phyloP scores from a whole-genome alignment of 306 rosid species.

The Quercus agrifolia region DNA sequence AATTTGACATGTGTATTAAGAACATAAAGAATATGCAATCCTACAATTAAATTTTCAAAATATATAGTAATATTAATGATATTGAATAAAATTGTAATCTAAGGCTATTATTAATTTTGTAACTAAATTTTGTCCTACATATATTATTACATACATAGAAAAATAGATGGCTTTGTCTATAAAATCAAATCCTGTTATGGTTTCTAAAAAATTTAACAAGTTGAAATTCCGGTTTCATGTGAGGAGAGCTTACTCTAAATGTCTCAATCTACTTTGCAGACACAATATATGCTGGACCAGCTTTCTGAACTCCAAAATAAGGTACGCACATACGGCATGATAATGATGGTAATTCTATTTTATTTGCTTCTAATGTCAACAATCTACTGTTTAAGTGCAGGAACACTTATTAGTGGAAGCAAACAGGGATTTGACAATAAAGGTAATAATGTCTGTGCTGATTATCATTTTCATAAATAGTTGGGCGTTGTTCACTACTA shows the following conservation, averaged over 20 bases:
- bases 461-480: not conserved
- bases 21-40: no score
- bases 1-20: no score
- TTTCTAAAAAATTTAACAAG: not conserved
- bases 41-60: no score
- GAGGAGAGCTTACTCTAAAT: not conserved
- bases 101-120: accelerated
- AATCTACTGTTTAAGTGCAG: slow-evolving; percentile 36
- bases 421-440: slow-evolving; percentile 68
- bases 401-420: slow-evolving; percentile 76
- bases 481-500: not conserved
- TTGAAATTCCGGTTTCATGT: not conserved
- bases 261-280: slow-evolving; percentile 50
- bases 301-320: slow-evolving; percentile 83
- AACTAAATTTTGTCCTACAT: no score
- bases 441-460: slow-evolving; percentile 41
- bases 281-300: slow-evolving; percentile 96
- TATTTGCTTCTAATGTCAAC: slow-evolving; percentile 10
- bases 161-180: not conserved
- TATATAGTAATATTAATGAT: no score
- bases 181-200: not conserved
- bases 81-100: accelerated
- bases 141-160: no score
- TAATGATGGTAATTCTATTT: not conserved
- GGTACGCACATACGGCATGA: slow-evolving; percentile 35